phyloP scores from a whole-genome alignment of 129 eudicot genomes.

The Flaveria robusta region DNA sequence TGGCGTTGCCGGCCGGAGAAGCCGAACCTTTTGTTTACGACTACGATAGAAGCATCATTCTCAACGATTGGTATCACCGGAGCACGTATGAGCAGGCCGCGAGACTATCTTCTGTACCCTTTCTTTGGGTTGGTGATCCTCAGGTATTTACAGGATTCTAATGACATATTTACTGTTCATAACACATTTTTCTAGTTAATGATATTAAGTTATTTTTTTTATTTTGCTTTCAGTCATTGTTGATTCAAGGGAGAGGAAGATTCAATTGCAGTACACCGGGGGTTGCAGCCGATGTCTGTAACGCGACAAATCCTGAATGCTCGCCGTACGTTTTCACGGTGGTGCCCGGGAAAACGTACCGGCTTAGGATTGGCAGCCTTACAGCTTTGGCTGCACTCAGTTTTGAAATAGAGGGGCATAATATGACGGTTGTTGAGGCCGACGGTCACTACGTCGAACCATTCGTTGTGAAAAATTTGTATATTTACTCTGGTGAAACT shows the following conservation, averaged over 20 bases:
- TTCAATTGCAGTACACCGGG: slow-evolving; percentile 55
- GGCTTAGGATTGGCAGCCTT: slow-evolving; percentile 82
- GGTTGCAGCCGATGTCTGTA: slow-evolving; percentile 37
- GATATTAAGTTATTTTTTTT: not conserved
- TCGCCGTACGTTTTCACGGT: slow-evolving; percentile 58
- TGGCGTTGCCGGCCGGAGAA: slow-evolving; percentile 53
- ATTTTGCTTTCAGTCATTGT: slow-evolving; percentile 57
- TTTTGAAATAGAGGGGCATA: slow-evolving; percentile 93
- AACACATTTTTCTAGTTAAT: not conserved
- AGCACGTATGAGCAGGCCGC: slow-evolving; percentile 67
- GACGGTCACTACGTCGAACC: slow-evolving; percentile 89
- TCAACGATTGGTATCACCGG: slow-evolving; percentile 86
- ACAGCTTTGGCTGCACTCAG: slow-evolving; percentile 81
- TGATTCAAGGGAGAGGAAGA: slow-evolving; percentile 83
- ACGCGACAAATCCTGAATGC: slow-evolving; percentile 68
- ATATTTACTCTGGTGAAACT: slow-evolving; percentile 88
- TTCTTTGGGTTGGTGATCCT: slow-evolving; percentile 92
- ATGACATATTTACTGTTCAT: not conserved
- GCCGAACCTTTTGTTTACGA: slow-evolving; percentile 72
- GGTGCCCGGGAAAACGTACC: slow-evolving; percentile 76
- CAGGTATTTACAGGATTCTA: slow-evolving; percentile 44
- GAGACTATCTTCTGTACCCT: slow-evolving; percentile 70
- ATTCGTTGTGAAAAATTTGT: slow-evolving; percentile 66
- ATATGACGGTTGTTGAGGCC: slow-evolving; percentile 89
- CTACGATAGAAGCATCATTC: slow-evolving; percentile 63